Conservation (phyloP, 208 protist species). For the Trypanosoma boissoni region DNA sequence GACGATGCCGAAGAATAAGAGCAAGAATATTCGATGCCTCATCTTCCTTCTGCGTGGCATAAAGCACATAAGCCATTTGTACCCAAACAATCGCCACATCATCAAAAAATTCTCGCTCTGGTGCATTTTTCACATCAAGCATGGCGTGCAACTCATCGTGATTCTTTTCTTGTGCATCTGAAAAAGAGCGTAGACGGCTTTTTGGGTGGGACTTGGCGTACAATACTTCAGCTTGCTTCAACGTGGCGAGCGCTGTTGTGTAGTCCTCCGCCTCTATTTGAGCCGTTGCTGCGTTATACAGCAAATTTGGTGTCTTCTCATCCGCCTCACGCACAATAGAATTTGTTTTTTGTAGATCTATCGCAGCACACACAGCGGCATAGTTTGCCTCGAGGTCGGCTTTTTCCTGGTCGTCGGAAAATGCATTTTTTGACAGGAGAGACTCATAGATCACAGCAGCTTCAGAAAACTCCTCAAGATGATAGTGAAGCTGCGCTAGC, state of each 20-base stretch:
- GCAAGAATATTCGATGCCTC: slow-evolving; percentile 43
- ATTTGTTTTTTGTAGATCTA: slow-evolving; percentile 32
- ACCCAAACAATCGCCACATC: slow-evolving; percentile 78
- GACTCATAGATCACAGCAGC: slow-evolving; percentile 65
- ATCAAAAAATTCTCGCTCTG: slow-evolving; percentile 75
- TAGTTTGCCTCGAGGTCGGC: slow-evolving; percentile 76
- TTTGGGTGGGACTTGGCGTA: slow-evolving; percentile 43
- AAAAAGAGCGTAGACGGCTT: slow-evolving; percentile 44
- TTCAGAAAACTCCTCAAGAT: slow-evolving; percentile 68
- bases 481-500: slow-evolving; percentile 79
- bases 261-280: slow-evolving; percentile 61
- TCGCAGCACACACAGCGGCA: slow-evolving; percentile 48
- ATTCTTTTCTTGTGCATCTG: slow-evolving; percentile 40
- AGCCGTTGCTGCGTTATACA: slow-evolving; percentile 79
- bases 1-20: slow-evolving; percentile 52
- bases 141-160: slow-evolving; percentile 27
- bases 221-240: slow-evolving; percentile 62
- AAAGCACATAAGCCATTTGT: slow-evolving; percentile 74
- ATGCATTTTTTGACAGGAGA: slow-evolving; percentile 41
- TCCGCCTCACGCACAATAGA: slow-evolving; percentile 50
- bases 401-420: slow-evolving; percentile 71
- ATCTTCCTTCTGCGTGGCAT: slow-evolving; percentile 43
- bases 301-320: slow-evolving; percentile 63
- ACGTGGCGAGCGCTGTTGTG: slow-evolving; percentile 41
- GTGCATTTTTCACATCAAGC: slow-evolving; percentile 26